Percentiles rank a stretch among this genome's conserved stretches.
phyloP scores from a whole-genome alignment of 2,329 filamentous ascomycete genomes.

The Cytospora chrysosperma region DNA sequence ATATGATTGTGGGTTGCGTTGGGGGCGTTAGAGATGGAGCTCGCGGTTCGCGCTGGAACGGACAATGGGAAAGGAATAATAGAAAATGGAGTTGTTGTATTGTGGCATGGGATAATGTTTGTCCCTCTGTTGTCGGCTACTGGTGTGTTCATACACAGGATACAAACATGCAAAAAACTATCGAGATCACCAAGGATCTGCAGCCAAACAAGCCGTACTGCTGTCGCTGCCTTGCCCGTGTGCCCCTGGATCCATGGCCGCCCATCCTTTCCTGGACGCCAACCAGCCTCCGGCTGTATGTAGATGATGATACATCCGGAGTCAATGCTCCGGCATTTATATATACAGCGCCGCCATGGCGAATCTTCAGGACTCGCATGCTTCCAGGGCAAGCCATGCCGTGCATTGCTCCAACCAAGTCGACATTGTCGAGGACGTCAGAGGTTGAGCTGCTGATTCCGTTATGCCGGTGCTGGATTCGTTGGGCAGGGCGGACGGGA shows the following conservation, averaged over 20 bases:
- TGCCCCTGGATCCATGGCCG: not conserved
- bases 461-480: not conserved
- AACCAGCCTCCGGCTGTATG: not conserved
- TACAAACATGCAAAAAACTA: not conserved
- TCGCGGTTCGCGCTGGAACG: not conserved
- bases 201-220: not conserved
- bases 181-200: not conserved
- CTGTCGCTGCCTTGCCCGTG: not conserved
- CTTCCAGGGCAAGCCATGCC: not conserved
- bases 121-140: not conserved
- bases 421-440: too few relatives aligned
- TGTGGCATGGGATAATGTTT: too few relatives aligned
- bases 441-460: too few relatives aligned
- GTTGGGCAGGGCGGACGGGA: not conserved
- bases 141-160: not conserved
- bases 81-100: not conserved
- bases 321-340: not conserved
- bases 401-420: too few relatives aligned
- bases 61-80: not conserved
- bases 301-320: not conserved
- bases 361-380: not conserved
- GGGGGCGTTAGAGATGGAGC: not conserved
- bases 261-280: not conserved
- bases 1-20: constrained; percentile 52
- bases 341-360: not conserved